Percentiles rank a stretch among this genome's conserved stretches.
Conservation (phyloP, 139 green algal species). For the Coelastrella sp. region DNA sequence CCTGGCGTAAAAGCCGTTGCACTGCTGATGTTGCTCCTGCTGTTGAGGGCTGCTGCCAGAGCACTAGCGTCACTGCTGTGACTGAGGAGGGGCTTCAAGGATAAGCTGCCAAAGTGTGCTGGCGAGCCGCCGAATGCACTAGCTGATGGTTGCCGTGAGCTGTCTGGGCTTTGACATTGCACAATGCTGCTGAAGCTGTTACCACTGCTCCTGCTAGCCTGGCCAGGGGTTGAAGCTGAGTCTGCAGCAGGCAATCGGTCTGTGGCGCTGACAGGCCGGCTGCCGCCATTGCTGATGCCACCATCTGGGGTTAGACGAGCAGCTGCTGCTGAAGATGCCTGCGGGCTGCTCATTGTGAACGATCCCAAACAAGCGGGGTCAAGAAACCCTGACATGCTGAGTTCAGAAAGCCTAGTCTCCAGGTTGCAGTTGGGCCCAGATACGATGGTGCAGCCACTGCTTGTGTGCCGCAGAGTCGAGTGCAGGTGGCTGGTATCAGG, state of each 20-base stretch:
- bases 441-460: slow-evolving; percentile 32
- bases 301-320: no score
- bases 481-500: background rate
- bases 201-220: background rate
- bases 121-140: background rate
- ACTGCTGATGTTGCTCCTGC: background rate
- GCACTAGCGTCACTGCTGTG: background rate
- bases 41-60: background rate
- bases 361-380: background rate
- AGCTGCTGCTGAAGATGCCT: no score
- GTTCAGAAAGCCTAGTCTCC: background rate
- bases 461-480: background rate
- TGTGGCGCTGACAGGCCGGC: background rate
- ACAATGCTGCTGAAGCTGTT: background rate
- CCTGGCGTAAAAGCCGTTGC: no score
- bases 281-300: no score
- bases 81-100: background rate
- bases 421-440: background rate
- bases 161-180: background rate
- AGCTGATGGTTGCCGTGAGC: background rate
- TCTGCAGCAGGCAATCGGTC: background rate
- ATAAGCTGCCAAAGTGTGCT: background rate
- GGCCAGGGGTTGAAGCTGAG: background rate
- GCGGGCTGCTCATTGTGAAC: no score
- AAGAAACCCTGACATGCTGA: background rate